Base-by-base conservation (phyloP, 306 rosid genomes). In the Senna tora region DNA sequence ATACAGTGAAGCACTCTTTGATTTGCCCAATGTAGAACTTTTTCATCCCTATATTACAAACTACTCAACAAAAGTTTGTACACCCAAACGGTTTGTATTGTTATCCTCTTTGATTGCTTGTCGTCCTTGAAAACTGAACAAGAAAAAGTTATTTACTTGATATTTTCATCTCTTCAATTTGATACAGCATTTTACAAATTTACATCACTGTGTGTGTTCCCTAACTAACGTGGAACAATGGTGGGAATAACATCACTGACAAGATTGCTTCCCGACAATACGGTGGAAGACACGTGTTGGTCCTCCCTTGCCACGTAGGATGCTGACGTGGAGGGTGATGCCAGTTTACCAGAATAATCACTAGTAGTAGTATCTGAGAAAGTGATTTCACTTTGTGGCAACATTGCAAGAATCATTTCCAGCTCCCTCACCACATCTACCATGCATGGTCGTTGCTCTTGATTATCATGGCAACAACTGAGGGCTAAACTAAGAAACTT, bases 391-490 rank as follows among this genome's bases (percentile, higher is more conserved):
- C 75, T 55, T 68, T 83, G 92, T 5, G 96, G 93, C 53, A 82
- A 50, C 77, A 79, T 74, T 36, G 75, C 72, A 39, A 82, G 81
- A 39, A 90, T 82, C 75, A 80, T 80, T 75, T 90, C 93, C 0
- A 90, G 79, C 82, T 87, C 86, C 77, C 91, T 87, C 58, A 87
- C 96, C 77, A 90, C 93, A 47, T 84, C 93, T 50, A 71, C 2
- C 96, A 87, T 87, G 21, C 84, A 72, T 15, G 96, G 96, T 20
- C 96, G 62, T 51, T 72, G 72, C 33, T 87, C 89, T 75, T 71
- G 81, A 65, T 69, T 64, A 38, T 90, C 91, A 58, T 82, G 82
- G 78, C 96, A 90, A 72, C 93, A 90, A 59, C 88, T 77, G 15
- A 90, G 89, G 50, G 93, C 93, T 14, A 87, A 75, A 59, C 60